Base-by-base conservation (phyloP, 169 alveolate species). In the Plasmodium chabaudi region DNA sequence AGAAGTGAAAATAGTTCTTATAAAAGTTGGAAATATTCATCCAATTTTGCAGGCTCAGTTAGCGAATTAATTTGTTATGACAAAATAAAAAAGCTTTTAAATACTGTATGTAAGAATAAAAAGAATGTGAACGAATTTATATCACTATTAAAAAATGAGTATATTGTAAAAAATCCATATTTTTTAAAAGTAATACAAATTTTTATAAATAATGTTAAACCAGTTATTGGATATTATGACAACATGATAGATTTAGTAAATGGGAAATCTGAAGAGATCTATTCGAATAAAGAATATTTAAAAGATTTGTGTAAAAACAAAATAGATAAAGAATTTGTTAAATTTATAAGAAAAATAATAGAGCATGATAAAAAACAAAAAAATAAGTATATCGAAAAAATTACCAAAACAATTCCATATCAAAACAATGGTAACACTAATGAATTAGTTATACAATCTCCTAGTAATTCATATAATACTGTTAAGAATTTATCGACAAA, bases 331-430 rank as follows among this genome's bases (percentile, higher is more conserved):
- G 90, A 82, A 59, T 82, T 82, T 17, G 39, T 82, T 34, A 82
- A 67, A 55, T 67, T 53, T n/a, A 55, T 82, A 39, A 67, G 44
- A 82, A 82, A 82, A 53, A 82, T 82, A 82, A 82, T 82, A 9
- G 84, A 82, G 23, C 55, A 82, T 82, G 90, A 82, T 34, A 82
- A 82, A 82, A 82, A 49, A 44, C 67, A 70, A 82, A 82, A 82
- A 71, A 23, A 53, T 25, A 67, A 67, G 56, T 19, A 39, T 15
- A 34, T 82, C 19, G 61, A 34, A 34, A 67, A 67, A 49, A 44
- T 82, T 67, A 3, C 42, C 42, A 82, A 82, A 53, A 82, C 25
- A 25, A 34, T 56, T 9, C 19, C 72, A n/a, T n/a, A 59, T 82
- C 42, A 44, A 10, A 25, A 67, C 23, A 27, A 17, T 15, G 55